Percentiles rank a stretch among this genome's conserved stretches.
These are phyloP conservation scores for Suillus brevipes DNA, from an alignment of 768 basidiomycete species.

Conservation along the genomic window DNA sequence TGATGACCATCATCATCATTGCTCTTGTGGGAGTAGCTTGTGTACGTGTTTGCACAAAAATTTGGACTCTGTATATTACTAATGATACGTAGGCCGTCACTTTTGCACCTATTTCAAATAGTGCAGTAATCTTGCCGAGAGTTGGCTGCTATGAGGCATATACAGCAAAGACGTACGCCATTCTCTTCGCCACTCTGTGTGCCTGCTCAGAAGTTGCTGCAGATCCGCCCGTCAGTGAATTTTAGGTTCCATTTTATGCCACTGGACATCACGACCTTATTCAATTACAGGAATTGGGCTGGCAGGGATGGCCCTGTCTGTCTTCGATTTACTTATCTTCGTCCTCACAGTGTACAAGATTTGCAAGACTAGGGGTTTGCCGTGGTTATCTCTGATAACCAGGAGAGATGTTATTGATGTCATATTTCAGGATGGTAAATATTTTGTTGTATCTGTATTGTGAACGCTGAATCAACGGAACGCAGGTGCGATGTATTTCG, in stretches of 20 bases:
- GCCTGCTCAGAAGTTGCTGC: constrained; percentile 6
- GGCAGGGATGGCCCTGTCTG: neutral
- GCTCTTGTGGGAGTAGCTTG: constrained; percentile 33
- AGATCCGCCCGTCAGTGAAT: neutral
- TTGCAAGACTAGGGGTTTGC: neutral
- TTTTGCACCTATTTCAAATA: no score
- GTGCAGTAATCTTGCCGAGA: constrained; percentile 21
- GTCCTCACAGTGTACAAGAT: neutral
- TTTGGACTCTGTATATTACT: neutral
- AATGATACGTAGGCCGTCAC: neutral
- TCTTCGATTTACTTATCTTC: neutral
- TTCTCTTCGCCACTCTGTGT: constrained; percentile 39
- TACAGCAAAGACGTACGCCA: constrained; percentile 8
- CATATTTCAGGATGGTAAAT: neutral
- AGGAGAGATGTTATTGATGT: neutral
- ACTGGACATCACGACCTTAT: neutral
- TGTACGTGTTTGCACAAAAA: constrained; percentile 32
- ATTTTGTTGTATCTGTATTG: neutral
- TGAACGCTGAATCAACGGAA: neutral
- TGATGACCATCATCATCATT: constrained; percentile 34
- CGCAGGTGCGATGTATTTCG: neutral
- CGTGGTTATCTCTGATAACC: neutral
- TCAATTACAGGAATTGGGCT: neutral
- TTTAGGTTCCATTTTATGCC: neutral
- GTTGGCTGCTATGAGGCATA: constrained; percentile 29